Evolutionary conservation across 225 moss, liverwort and hornwort species (phyloP), one percentile per base, ranked within the genome.

Genomic region (Bryoerythrophyllum caledonicum): DNA sequence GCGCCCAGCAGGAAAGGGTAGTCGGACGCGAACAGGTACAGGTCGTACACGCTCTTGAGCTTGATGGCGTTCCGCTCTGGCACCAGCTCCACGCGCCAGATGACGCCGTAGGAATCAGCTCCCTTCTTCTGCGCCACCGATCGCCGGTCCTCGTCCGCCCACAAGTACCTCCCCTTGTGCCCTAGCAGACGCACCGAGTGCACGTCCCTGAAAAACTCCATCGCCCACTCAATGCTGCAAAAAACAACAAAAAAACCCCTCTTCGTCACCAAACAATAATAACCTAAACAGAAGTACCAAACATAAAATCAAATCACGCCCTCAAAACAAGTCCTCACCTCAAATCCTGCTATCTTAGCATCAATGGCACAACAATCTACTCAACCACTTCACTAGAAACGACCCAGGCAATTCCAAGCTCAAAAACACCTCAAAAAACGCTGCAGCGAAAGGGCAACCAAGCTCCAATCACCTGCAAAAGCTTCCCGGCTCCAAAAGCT

Each of bases 91-190:
- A 99, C 90, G 20, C 81, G 84, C 97, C 94, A 99, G 54, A 90
- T 76, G 4, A 87, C 88, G 13, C 73, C 76, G 4, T 81, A 81
- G 1, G 91, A 81, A 34, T 81, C 74, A 48, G 63, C 80, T 55
- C 79, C 80, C 56, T 75, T 81, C 24, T 78, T 83, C 81, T 99
- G 97, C 63, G 82, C 83, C 2, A 88, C 84, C 65, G 86, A 82
- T 59, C 90, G 84, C 27, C 85, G 86, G 72, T 97, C 94, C 9
- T 93, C 91, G 44, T 87, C 86, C 1, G 97, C 97, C 91, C 94
- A 93, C 13, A 97, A 76, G 56, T 83, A 97, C 76, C 85, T 94
- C 51, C 90, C 89, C 73, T 86, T 94, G 57, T 87, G 74, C 17
- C 91, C 87, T n/a, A 84, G 80, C 20, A 97, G 64, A 35, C 91